Evolutionary conservation across 179 eudicot species (phyloP).

Genomic region (Silene noctiflora): DNA sequence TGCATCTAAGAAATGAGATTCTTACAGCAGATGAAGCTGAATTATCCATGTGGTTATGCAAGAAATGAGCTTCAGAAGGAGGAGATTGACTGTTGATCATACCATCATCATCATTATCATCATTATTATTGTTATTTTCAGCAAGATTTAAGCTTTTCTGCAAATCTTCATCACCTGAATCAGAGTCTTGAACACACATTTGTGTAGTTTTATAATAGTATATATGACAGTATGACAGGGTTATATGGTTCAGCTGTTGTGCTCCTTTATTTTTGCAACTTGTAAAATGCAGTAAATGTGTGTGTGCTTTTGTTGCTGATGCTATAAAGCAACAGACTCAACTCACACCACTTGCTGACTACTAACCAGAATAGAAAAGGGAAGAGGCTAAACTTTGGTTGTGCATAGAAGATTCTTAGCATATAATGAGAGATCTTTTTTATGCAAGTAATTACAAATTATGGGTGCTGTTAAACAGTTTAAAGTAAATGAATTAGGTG

Average conservation of each 20-base stretch:
- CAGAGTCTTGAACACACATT: slow-evolving; percentile 69
- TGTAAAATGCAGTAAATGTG: slow-evolving; percentile 12
- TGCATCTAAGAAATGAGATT: background rate
- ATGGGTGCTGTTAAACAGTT: background rate
- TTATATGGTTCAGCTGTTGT: slow-evolving; percentile 22
- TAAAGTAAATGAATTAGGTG: slow-evolving; percentile 8
- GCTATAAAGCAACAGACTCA: slow-evolving; percentile 23
- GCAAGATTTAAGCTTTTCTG: slow-evolving; percentile 13
- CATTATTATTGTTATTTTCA: background rate
- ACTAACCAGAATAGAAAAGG: background rate
- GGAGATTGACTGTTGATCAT: background rate
- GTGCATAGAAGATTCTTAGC: slow-evolving; percentile 33
- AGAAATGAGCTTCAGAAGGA: slow-evolving; percentile 22
- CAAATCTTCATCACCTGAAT: slow-evolving; percentile 36
- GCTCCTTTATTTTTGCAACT: slow-evolving; percentile 25
- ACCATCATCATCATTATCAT: background rate
- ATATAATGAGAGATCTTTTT: slow-evolving; percentile 26
- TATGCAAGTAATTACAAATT: background rate
- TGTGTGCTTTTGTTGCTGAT: slow-evolving; percentile 22
- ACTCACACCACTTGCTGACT: slow-evolving; percentile 13
- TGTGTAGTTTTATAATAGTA: background rate
- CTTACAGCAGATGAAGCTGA: slow-evolving; percentile 56
- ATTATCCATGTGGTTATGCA: slow-evolving; percentile 45
- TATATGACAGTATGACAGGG: background rate
- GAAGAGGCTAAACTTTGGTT: slow-evolving; percentile 6